Base-by-base conservation (phyloP, 768 basidiomycete species). In the Pulveroboletus frians region DNA sequence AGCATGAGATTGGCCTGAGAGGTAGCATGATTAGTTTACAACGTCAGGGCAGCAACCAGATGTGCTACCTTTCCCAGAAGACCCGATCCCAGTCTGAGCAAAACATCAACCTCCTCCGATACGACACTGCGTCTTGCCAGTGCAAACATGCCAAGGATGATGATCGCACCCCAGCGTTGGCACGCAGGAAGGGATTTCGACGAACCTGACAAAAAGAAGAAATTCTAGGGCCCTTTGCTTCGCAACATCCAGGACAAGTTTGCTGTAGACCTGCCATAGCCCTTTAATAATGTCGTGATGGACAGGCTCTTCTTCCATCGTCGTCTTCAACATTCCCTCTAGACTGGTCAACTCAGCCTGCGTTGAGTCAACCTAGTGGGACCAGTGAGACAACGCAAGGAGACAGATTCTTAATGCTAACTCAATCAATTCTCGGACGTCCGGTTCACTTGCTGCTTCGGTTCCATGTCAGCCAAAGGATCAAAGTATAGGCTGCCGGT, bases 371-470 rank as follows among this genome's bases (percentile, higher is more conserved):
- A 75, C 65, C 95, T 98, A 34, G 44, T 9, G 4, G 17, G 47
- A 34, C 43, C 51, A 35, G 38, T 30, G 39, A 27, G 50, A 23
- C 35, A 42, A 35, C 4, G 34, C 10, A 35, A 7, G 27, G 39
- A 39, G 26, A 13, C 4, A 27, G 7, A 30, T 7, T 5, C 23
- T 23, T 1, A 30, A 31, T 21, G 69, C 83, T 29, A 47, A 96
- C 96, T 96, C 90, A 40, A 99, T 90, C 81, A 99, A 63, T 98
- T 96, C 73, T 92, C 94, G 6, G 95, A 81, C 36, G 98, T 96
- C 13, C 93, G 76, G 57, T 84, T 94, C 50, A 96, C 80, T 65
- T 96, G 90, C 39, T 84, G 84, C 67, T 93, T 92, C 1, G 88
- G 77, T 10, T 84, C 77, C 56, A 88, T 70, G 64, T 81, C 85